Evolutionary conservation across 2,329 filamentous ascomycete species (phyloP), one percentile per base, ranked within the genome.

Genomic region (Penicillium palitans): DNA sequence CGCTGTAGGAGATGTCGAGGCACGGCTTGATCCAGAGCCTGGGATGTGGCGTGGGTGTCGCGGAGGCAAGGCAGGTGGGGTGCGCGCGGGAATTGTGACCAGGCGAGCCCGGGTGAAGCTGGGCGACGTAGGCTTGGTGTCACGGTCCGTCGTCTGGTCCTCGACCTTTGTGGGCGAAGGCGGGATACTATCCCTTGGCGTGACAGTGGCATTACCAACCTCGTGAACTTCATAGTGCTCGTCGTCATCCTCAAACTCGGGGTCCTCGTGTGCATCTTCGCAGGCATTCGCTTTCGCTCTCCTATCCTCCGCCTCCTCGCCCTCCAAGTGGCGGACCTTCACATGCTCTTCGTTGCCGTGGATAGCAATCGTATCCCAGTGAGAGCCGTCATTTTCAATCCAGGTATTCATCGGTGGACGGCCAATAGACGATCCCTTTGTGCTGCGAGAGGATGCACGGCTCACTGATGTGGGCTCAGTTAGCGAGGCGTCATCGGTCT

Each of bases 91-190:
- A 58, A 97, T 96, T 46, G 86, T 92, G 29, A 97, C 90, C 51
- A 97, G 80, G 51, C 89, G 88, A 25, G 91, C 90, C 69, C 90
- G 89, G 40, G 86, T 88, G 57, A 92, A 86, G 55, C 86, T 83
- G 54, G 89, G 85, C 2, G 89, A 86, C 2, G 84, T 83, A 48
- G 86, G 79, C 44, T 84, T 80, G 41, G 85, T 83, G 52, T 86
- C 83, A 7, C 82, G 80, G 17, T 85, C 78, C 17, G 83, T 82
- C 60, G 85, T 81, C 21, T 82, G 79, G 17, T 73, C 68, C 19
- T 69, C 66, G 3, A 68, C 45, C 1, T 63, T 60, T 4, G 66
- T 58, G 3, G 69, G 63, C 1, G 65, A 63, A 25, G 61, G 42
- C 0, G 56, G 56, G 15, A 79, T 4, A 79, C 80, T 73, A 78